These are phyloP conservation scores for Termitomyces sp. DNA, from an alignment of 768 basidiomycete genomes.

Conservation along the genomic window DNA sequence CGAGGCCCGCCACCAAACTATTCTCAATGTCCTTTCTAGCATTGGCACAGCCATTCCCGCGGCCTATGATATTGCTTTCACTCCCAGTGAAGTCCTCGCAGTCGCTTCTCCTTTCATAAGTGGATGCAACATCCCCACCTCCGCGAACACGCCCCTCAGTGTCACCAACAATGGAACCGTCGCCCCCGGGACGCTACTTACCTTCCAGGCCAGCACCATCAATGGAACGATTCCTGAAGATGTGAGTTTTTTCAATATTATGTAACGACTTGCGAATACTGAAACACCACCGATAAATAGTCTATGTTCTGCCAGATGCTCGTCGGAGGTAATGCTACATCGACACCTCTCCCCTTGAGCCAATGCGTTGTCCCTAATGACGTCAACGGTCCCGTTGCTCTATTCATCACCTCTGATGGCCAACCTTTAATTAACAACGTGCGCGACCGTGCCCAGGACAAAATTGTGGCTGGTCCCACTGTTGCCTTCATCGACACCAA, in stretches of 20 bases:
- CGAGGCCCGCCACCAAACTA: conserved; percentile 80
- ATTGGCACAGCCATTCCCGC: conserved; percentile 57
- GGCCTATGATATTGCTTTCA: conserved; percentile 73
- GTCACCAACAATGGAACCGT: conserved; percentile 64
- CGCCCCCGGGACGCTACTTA: conserved; percentile 55
- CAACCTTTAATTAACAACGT: conserved; percentile 66
- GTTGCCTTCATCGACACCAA: conserved; percentile 63
- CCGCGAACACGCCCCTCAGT: conserved; percentile 56
- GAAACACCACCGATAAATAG: conserved; percentile 27
- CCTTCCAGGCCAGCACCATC: conserved; percentile 56
- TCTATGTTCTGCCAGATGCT: conserved; percentile 74
- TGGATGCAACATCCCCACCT: conserved; percentile 56
- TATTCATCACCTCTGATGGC: conserved; percentile 63
- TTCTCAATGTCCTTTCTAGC: conserved; percentile 68
- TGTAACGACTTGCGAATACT: not conserved
- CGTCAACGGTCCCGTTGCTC: conserved; percentile 71
- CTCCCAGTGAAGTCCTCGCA: conserved; percentile 67
- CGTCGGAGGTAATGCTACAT: conserved; percentile 51
- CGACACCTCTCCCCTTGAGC: conserved; percentile 57
- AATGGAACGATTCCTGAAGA: conserved; percentile 43
- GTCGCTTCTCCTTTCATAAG: conserved; percentile 68
- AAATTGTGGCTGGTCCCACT: conserved; percentile 69
- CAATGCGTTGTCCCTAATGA: conserved; percentile 62
- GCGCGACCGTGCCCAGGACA: conserved; percentile 46
- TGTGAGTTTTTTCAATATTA: conserved; percentile 27